Evolutionary conservation across 768 basidiomycete genomes (phyloP).

Genomic region (Dendrothele bispora): DNA sequence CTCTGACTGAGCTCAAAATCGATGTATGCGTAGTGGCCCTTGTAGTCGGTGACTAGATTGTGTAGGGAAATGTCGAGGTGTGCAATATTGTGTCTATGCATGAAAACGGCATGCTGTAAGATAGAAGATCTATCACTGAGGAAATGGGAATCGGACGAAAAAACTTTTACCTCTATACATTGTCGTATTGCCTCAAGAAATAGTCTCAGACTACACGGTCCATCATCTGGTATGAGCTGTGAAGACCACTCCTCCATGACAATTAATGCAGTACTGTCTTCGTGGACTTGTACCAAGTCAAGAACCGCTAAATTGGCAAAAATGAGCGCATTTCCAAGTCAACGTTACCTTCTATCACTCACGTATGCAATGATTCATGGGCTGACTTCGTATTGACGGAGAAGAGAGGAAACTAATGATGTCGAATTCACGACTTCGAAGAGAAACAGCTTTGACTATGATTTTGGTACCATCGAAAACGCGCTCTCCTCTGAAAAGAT

Average conservation of each 20-base stretch:
- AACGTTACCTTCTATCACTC: constrained; percentile 27
- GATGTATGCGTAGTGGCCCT: constrained; percentile 68
- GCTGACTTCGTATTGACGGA: constrained; percentile 50
- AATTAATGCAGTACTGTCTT: constrained; percentile 60
- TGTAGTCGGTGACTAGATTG: constrained; percentile 67
- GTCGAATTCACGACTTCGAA: constrained; percentile 60
- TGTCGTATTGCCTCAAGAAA: constrained; percentile 63
- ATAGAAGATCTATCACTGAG: neutral
- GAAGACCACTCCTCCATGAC: constrained; percentile 84
- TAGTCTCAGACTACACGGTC: constrained; percentile 48
- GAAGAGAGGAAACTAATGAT: constrained; percentile 57
- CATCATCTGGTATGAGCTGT: constrained; percentile 49
- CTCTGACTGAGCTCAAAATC: constrained; percentile 70
- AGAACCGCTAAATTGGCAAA: constrained; percentile 53
- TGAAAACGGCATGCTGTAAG: constrained; percentile 62
- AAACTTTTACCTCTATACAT: constrained; percentile 58
- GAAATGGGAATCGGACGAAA: neutral
- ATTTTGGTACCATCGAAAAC: constrained; percentile 50
- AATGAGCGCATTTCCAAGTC: constrained; percentile 8
- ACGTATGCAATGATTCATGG: constrained; percentile 81
- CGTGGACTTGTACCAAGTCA: constrained; percentile 54
- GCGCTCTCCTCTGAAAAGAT: constrained; percentile 67
- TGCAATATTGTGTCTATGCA: constrained; percentile 65
- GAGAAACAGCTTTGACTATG: constrained; percentile 69
- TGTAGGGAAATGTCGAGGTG: constrained; percentile 73